Percentiles rank a stretch among this genome's conserved stretches.
These are phyloP conservation scores for Hypoxylon lienhwacheense DNA, from an alignment of 495 filamentous ascomycete species.

Conservation along the genomic window DNA sequence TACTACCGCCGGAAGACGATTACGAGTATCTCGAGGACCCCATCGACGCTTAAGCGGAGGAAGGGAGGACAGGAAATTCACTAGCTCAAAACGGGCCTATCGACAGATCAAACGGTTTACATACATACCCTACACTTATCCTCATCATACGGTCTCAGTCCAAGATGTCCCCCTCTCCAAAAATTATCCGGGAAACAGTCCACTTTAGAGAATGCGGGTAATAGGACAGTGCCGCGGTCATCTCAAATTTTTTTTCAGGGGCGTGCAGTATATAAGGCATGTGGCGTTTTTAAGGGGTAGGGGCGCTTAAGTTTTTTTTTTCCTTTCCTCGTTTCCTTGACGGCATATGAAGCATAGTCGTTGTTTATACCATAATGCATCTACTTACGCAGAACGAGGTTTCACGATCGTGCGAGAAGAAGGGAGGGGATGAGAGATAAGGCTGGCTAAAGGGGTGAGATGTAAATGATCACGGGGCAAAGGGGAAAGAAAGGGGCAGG, in stretches of 20 bases:
- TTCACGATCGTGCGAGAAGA: conserved; percentile 7
- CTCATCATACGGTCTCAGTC: neutral
- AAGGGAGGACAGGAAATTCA: neutral
- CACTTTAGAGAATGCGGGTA: conserved; percentile 5
- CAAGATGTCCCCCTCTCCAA: neutral
- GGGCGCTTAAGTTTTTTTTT: too few species aligned
- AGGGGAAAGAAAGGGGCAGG: too few species aligned
- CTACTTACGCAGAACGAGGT: conserved; percentile 12
- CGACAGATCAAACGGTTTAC: neutral
- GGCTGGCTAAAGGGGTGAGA: too few species aligned
- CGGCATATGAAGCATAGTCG: conserved; percentile 16
- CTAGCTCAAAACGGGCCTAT: too few species aligned
- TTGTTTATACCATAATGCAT: conserved; percentile 25
- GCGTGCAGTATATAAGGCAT: conserved; percentile 27
- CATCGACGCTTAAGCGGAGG: conserved; percentile 33
- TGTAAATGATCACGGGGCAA: too few species aligned
- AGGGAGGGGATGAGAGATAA: too few species aligned
- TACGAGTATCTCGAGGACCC: conserved; percentile 65
- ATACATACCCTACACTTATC: neutral
- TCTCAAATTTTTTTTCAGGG: conserved; percentile 9
- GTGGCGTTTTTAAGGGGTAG: conserved; percentile 24
- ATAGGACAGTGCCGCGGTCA: conserved; percentile 1
- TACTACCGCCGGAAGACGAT: conserved; percentile 78
- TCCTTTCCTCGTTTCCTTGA: conserved; percentile 11
- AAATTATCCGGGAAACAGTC: conserved; percentile 5